Evolutionary conservation across 345 rosid species (phyloP).

Genomic region (Physaria fendleri): DNA sequence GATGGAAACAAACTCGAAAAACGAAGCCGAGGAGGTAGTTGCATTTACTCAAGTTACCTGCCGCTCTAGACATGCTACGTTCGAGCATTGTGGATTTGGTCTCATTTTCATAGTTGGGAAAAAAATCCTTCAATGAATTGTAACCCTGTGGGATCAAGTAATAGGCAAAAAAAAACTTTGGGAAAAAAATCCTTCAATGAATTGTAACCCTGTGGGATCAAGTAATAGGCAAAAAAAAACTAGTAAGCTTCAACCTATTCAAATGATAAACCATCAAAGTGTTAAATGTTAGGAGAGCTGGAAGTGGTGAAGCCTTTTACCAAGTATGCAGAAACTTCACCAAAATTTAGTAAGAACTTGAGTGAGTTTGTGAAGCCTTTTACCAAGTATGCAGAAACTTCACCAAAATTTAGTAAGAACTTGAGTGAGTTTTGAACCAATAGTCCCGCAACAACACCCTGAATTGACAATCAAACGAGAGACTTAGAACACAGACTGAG

Average conservation of each 20-base stretch:
- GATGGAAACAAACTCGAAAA: neutral
- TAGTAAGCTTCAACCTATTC: neutral
- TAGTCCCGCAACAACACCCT: slow-evolving; percentile 97
- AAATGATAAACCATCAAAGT: neutral
- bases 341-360: slow-evolving; percentile 75
- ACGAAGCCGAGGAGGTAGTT: slow-evolving; percentile 1
- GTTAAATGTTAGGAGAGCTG: neutral
- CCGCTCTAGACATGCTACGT: slow-evolving; percentile 78
- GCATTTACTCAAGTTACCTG: slow-evolving; percentile 63
- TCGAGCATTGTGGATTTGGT: slow-evolving; percentile 93
- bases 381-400: slow-evolving; percentile 89
- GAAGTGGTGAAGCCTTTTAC: slow-evolving; percentile 29
- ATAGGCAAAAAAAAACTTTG: too few species aligned
- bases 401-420: slow-evolving; percentile 75
- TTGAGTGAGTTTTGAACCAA: slow-evolving; percentile 89
- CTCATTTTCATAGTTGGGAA: slow-evolving; percentile 97
- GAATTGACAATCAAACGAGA: slow-evolving; percentile 23
- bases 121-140: slow-evolving; percentile 86
- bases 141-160: slow-evolving; percentile 62
- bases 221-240: neutral
- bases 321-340: slow-evolving; percentile 83
- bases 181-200: slow-evolving; percentile 93
- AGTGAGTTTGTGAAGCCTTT: slow-evolving; percentile 45
- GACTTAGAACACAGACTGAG: neutral
- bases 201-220: too few species aligned